Percentiles rank a stretch among this genome's conserved stretches.
phyloP scores from a whole-genome alignment of 1,284 basidiomycete genomes.

The Cystobasidium slooffiae region DNA sequence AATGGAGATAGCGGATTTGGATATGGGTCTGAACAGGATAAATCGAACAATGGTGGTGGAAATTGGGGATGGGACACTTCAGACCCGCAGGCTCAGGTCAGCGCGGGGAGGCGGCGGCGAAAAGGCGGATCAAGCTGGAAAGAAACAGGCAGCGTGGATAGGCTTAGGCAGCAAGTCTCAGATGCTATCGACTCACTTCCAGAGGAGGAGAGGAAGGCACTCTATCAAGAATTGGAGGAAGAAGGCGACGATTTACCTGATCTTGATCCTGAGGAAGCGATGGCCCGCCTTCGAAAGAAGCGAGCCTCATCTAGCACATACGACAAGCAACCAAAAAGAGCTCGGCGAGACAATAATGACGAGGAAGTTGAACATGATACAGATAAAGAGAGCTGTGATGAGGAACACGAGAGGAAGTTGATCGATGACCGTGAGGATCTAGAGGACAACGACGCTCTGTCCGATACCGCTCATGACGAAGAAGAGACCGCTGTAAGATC shows the following conservation, averaged over 20 bases:
- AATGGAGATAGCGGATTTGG: conserved; percentile 12
- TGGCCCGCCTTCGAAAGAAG: neutral
- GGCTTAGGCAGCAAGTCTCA: conserved; percentile 3
- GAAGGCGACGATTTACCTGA: conserved; percentile 30
- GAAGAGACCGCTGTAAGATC: neutral
- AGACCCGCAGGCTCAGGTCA: neutral
- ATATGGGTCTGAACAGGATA: conserved; percentile 4
- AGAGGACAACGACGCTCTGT: neutral
- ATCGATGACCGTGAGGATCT: neutral
- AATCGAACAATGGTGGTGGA: neutral
- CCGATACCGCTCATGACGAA: neutral
- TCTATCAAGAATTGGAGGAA: conserved; percentile 1
- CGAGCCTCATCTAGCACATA: neutral
- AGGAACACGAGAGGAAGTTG: neutral
- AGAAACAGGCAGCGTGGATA: neutral
- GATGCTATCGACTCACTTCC: conserved; percentile 8
- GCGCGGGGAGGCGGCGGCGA: neutral
- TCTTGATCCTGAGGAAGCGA: neutral
- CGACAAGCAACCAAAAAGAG: neutral
- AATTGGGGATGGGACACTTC: conserved; percentile 40
- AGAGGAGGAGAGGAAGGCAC: conserved; percentile 26
- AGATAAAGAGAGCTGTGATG: too few relatives aligned
- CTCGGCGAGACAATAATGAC: neutral
- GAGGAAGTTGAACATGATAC: neutral
- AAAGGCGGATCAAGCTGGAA: neutral